These are phyloP conservation scores for Ramaria rubella DNA, from an alignment of 768 basidiomycete species.

Conservation along the genomic window DNA sequence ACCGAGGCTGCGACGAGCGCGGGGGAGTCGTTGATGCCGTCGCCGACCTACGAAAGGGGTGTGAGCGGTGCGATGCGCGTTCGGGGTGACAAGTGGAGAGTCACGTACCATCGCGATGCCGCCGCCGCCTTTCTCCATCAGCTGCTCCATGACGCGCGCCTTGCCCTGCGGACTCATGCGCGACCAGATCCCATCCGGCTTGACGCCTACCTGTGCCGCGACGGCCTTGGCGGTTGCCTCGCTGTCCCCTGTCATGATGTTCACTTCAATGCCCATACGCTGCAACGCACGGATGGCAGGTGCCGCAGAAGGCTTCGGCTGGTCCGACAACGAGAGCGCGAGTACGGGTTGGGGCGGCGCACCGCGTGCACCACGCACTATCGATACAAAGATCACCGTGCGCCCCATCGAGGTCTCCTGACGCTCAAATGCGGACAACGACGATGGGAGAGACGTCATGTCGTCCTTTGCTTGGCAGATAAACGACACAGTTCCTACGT, in stretches of 20 bases:
- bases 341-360: constrained; percentile 52
- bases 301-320: constrained; percentile 76
- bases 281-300: constrained; percentile 77
- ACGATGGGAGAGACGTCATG: constrained; percentile 42
- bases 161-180: constrained; percentile 96
- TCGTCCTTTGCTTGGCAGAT: constrained; percentile 44
- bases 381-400: constrained; percentile 82
- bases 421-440: constrained; percentile 57
- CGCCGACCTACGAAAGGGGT: constrained; percentile 67
- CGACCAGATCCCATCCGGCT: constrained; percentile 77
- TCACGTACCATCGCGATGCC: constrained; percentile 84
- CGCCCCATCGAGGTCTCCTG: constrained; percentile 68
- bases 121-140: constrained; percentile 62
- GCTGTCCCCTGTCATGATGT: constrained; percentile 92
- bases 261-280: constrained; percentile 86
- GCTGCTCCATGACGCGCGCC: constrained; percentile 72
- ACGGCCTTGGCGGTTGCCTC: constrained; percentile 80
- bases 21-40: constrained; percentile 98
- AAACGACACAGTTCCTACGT: constrained; percentile 74
- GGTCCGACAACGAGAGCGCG: constrained; percentile 81
- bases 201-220: constrained; percentile 86
- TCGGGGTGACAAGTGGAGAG: background rate
- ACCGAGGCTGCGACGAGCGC: constrained; percentile 94
- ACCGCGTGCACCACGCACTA: constrained; percentile 30
- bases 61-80: background rate